A percentile compares a stretch with the other conserved stretches of the same genome.
These are phyloP conservation scores for Termitomyces sp. DNA, from an alignment of 768 basidiomycete genomes.

Conservation along the genomic window DNA sequence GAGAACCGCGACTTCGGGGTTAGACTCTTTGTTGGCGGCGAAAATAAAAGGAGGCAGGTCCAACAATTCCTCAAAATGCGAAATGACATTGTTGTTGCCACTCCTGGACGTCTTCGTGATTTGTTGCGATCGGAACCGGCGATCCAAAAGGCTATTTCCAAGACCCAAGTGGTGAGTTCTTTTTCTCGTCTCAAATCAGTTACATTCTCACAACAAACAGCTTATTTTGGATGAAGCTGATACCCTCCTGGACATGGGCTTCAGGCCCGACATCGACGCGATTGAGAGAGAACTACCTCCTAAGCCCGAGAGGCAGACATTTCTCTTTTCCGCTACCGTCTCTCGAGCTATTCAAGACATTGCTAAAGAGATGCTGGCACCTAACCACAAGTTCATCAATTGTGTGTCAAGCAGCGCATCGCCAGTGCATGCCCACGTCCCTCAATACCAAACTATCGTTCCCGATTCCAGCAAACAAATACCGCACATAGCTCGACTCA, in stretches of 20 bases:
- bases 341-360: constrained; percentile 70
- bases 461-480: constrained; percentile 65
- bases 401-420: constrained; percentile 60
- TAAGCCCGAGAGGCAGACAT: constrained; percentile 74
- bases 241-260: constrained; percentile 89
- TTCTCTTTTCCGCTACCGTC: constrained; percentile 90
- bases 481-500: constrained; percentile 73
- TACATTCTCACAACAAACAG: constrained; percentile 34
- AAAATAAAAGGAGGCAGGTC: constrained; percentile 63
- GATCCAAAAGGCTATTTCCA: constrained; percentile 50
- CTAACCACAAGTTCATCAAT: constrained; percentile 70
- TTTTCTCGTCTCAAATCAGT: constrained; percentile 2
- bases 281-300: constrained; percentile 65
- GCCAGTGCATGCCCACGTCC: constrained; percentile 71
- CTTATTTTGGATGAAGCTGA: constrained; percentile 93
- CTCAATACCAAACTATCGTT: constrained; percentile 81
- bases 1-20: constrained; percentile 53
- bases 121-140: constrained; percentile 58
- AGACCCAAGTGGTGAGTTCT: constrained; percentile 57
- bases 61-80: constrained; percentile 60
- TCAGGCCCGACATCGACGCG: constrained; percentile 79
- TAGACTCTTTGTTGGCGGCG: constrained; percentile 76
- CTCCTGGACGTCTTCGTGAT: constrained; percentile 86
- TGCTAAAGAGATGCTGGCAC: constrained; percentile 56
- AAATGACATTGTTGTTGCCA: constrained; percentile 84